Evolutionary conservation across 495 filamentous ascomycete genomes (phyloP), one percentile per base, ranked within the genome.

Genomic region (Penicillium dipodomyicola): DNA sequence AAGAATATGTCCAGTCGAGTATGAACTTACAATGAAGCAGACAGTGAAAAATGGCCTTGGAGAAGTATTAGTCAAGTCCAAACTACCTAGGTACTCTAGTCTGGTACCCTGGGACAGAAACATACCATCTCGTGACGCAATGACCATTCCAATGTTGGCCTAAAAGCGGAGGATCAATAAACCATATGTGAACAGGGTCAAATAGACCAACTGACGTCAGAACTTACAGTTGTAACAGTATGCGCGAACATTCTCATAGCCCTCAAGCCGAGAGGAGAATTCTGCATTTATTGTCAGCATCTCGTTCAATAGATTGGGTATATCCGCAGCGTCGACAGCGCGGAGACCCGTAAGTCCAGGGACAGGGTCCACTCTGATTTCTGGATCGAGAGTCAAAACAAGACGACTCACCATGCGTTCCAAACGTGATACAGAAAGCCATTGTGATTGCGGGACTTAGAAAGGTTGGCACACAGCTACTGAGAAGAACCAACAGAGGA

Each of bases 371-470:
- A 57, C 49, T 33, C 22, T 40, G 35, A 33, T 19, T 33, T 45
- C 59, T 40, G 40, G 25, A 35, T 45, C 29, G 19, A 53, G 55
- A 27, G 42, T 52, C 39, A 59, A 54, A 52, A 56, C 44, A 25
- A 19, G 58, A 43, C 12, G 2, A 67, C 68, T 64, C 64, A 82
- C 80, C 78, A 56, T 83, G 76, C 15, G 75, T 78, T 54, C 80
- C 80, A 61, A 81, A 82, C 3, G 80, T 83, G 62, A 83, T 80
- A 65, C 77, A 83, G 63, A 83, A 74, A 33, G 77, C 77, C 80
- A 82, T 81, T 55, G 44, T 62, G 57, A 41, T 23, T 47, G 42
- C 15, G 27, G 25, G 45, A 44, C 52, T 40, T 15, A 37, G 25
- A 32, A 20, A 23, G 47, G 25, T 19, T 41, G 23, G 22, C 20